Evolutionary conservation across 2,329 filamentous ascomycete species (phyloP).

Genomic region (Fusarium concolor): DNA sequence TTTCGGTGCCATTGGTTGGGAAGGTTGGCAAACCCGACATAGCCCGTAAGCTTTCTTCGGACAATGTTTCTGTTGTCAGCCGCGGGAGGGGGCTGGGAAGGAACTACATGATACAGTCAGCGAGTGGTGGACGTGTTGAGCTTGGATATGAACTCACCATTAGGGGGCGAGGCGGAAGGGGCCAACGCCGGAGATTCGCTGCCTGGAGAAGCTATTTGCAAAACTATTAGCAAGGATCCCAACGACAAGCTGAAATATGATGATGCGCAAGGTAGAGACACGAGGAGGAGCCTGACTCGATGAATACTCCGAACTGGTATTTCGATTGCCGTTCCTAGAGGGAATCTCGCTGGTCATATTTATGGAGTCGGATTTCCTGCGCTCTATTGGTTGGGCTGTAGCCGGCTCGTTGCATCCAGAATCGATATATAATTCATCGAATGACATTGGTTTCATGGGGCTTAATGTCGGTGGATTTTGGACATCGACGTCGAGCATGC

Average conservation of each 20-base stretch:
- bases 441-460: slow-evolving; percentile 57
- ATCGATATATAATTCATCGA: slow-evolving; percentile 59
- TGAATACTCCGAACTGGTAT: slow-evolving; percentile 26
- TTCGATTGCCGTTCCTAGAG: background rate
- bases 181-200: slow-evolving; percentile 58
- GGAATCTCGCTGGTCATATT: background rate
- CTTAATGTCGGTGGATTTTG: slow-evolving; percentile 59
- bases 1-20: slow-evolving; percentile 99
- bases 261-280: slow-evolving; percentile 38
- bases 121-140: background rate
- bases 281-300: slow-evolving; percentile 53
- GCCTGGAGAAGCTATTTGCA: slow-evolving; percentile 59
- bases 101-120: slow-evolving; percentile 41
- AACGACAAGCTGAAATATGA: slow-evolving; percentile 9
- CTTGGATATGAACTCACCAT: slow-evolving; percentile 50
- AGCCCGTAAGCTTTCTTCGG: slow-evolving; percentile 96
- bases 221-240: slow-evolving; percentile 51
- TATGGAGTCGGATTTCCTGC: background rate
- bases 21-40: slow-evolving; percentile 98
- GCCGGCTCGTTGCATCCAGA: slow-evolving; percentile 31
- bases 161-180: slow-evolving; percentile 54
- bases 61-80: slow-evolving; percentile 93
- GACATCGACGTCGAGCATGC: slow-evolving; percentile 63
- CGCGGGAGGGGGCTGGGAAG: slow-evolving; percentile 55
- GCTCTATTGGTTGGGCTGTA: slow-evolving; percentile 3